phyloP scores from a whole-genome alignment of 192 early-diverging fungal species.

The Borealophlyctis nickersoniae region DNA sequence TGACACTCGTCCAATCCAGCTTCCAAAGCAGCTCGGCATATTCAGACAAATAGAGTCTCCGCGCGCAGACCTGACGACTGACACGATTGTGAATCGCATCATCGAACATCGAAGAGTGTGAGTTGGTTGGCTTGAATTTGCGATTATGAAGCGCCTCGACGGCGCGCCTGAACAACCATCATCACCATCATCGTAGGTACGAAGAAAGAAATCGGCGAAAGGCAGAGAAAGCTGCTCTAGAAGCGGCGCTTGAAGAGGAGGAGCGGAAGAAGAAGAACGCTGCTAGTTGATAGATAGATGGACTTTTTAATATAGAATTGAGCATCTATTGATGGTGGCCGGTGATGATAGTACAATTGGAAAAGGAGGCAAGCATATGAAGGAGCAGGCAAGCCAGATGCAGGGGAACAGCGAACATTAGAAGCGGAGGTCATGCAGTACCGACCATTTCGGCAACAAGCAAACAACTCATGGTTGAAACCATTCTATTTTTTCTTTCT shows the following conservation, averaged over 20 bases:
- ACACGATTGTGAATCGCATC: conserved; percentile 85
- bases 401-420: too few relatives aligned
- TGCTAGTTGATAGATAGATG: too few relatives aligned
- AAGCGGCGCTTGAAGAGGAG: conserved; percentile 43
- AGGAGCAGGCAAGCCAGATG: too few relatives aligned
- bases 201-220: conserved; percentile 49
- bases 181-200: conserved; percentile 26
- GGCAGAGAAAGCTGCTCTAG: conserved; percentile 42
- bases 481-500: too few relatives aligned
- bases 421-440: too few relatives aligned
- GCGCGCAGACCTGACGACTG: conserved; percentile 73
- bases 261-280: conserved; percentile 22
- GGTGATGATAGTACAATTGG: too few relatives aligned
- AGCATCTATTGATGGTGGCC: too few relatives aligned
- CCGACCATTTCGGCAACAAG: too few relatives aligned
- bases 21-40: conserved; percentile 77
- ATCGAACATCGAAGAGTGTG: conserved; percentile 80
- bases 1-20: conserved; percentile 26
- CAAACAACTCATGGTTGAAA: too few relatives aligned
- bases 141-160: not conserved
- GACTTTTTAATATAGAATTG: too few relatives aligned
- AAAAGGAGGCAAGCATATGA: too few relatives aligned
- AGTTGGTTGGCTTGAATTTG: too few relatives aligned
- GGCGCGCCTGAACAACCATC: not conserved
- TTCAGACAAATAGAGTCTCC: conserved; percentile 79